These are phyloP conservation scores for Phytophthora fragariae DNA, from an alignment of 352 stramenopile species.

Conservation along the genomic window DNA sequence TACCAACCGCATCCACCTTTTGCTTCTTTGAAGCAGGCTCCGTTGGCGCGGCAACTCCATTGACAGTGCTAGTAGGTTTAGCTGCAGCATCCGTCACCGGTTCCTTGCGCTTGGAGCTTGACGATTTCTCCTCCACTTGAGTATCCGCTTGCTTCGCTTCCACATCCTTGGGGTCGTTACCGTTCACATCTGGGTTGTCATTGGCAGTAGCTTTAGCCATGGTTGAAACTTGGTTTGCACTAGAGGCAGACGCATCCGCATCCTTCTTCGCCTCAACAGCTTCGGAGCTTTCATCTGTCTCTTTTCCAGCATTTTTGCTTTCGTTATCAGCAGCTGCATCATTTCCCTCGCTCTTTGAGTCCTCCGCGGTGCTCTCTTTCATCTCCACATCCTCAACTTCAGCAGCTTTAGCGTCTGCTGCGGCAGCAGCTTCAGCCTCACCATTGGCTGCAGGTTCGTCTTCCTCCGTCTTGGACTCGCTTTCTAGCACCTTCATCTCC, in stretches of 20 bases:
- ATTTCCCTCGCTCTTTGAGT: conserved; percentile 17
- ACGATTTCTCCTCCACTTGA: conserved; percentile 2
- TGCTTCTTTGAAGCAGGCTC: conserved; percentile 49
- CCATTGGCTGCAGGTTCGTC: conserved; percentile 1
- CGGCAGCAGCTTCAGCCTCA: background rate
- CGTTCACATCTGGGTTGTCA: background rate
- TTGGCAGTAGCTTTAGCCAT: background rate
- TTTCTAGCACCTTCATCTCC: conserved; percentile 4
- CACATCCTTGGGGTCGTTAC: background rate
- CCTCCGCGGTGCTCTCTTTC: background rate
- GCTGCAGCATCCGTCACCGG: background rate
- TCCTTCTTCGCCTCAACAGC: background rate
- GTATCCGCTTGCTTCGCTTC: background rate
- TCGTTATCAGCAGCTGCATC: background rate
- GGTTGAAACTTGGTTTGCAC: background rate
- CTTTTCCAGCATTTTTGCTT: background rate
- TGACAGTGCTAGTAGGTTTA: conserved; percentile 19
- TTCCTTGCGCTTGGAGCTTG: conserved; percentile 40
- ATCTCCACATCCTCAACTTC: conserved; percentile 23
- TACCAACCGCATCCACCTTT: conserved; percentile 34
- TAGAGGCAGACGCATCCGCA: background rate
- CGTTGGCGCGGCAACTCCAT: background rate
- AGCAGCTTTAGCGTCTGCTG: background rate
- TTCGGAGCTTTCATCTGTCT: background rate
- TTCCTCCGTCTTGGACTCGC: conserved; percentile 9